Evolutionary conservation across 1,139 yeast genomes (phyloP), one percentile per base, ranked within the genome.

Genomic region (Wickerhamiella infanticola): DNA sequence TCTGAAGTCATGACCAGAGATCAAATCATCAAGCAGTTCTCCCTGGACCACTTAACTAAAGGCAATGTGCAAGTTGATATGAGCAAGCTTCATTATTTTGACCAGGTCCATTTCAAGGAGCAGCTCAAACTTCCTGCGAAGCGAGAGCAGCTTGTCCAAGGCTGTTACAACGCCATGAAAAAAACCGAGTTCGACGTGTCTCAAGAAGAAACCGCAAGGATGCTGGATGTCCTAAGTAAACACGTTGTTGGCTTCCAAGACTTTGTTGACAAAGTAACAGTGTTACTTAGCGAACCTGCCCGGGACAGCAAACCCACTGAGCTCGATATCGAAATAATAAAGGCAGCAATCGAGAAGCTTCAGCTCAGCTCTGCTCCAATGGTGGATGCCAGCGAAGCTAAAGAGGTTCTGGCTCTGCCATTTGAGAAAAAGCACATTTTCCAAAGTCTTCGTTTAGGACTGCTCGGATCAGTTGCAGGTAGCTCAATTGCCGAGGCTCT

Each of bases 21-120:
- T 1, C 76, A 81, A 38, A 63, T 86, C 45, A 73, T 70, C 9
- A 53, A 67, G 25, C 43, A 50, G 45, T 73, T 83, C 50, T 65
- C 74, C 0, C 63, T 82, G 47, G 77, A 77, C 49, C 78, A 83
- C 29, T 69, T 93, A 53, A 88, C 97, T 9, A 84, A 78, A 56
- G 97, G 98, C 1, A 88, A 86, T 63, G 94, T 95, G 18, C 88
- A 86, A 60, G 96, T 90, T 5, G 86, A 81, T 53, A 79, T 77
- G 48, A 72, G 74, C 47, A 88, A 90, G 61, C 69, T 90, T 43
- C 66, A 69, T 54, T 82, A 66, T 60, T 82, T 90, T 64, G 88
- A 90, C 63, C 82, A 81, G 57, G 72, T 69, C 50, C 84, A 81
- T 58, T 55, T 61, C 48, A 46, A 60, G 26, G 53, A 58, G n/a